A percentile compares a stretch with the other conserved stretches of the same genome.
phyloP scores from a whole-genome alignment of 2,329 filamentous ascomycete species.

The Claviceps purpurea region DNA sequence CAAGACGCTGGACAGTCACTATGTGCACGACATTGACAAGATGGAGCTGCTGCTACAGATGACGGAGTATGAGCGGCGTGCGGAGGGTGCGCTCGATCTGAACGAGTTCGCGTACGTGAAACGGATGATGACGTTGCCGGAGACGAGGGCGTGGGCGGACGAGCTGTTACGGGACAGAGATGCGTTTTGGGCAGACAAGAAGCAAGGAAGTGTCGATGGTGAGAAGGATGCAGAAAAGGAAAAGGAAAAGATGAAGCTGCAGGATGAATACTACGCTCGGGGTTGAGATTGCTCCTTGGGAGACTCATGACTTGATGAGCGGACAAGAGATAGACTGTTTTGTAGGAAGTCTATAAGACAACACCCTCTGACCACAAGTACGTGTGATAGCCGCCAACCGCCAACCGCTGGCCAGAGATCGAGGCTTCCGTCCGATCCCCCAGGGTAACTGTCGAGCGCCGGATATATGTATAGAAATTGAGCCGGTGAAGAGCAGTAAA shows the following conservation, averaged over 20 bases:
- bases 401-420: not conserved
- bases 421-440: not conserved
- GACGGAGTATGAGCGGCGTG: constrained; percentile 80
- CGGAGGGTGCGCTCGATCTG: constrained; percentile 55
- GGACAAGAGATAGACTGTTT: not conserved
- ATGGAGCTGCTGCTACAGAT: constrained; percentile 90
- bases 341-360: not conserved
- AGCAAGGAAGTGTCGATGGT: constrained; percentile 32
- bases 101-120: constrained; percentile 79
- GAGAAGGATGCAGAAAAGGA: constrained; percentile 28
- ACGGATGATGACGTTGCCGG: constrained; percentile 55
- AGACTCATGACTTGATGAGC: not conserved
- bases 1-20: constrained; percentile 68
- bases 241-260: constrained; percentile 23
- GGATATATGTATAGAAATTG: not conserved
- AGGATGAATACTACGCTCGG: constrained; percentile 36
- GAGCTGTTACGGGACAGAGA: constrained; percentile 66
- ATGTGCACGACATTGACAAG: constrained; percentile 96
- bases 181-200: constrained; percentile 50
- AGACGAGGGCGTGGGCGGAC: constrained; percentile 68
- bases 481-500: not conserved
- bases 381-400: not conserved
- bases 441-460: not conserved
- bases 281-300: constrained; percentile 5
- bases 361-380: not conserved